Evolutionary conservation across 2,329 filamentous ascomycete genomes (phyloP), one percentile per base, ranked within the genome.

Genomic region (Colletotrichum siamense): DNA sequence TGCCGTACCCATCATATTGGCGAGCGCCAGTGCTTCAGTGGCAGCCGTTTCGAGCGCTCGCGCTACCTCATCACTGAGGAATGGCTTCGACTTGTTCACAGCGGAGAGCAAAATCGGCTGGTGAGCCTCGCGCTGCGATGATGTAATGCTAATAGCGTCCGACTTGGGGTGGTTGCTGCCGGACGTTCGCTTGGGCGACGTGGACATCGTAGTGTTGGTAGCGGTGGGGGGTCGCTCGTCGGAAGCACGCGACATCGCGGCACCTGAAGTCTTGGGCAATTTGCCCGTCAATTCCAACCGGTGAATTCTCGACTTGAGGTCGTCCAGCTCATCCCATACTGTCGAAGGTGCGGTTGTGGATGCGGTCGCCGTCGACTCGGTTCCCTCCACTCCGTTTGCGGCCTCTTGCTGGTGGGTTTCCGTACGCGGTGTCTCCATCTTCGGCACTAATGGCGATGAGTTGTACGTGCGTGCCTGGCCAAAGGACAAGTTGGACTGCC

Each of bases 311-410:
- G 95, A 97, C 84, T 99, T 99, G 63, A 99, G 87, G 79, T 99
- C 97, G 80, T 99, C 97, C 32, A 99, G 87, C 84, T 99, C 97
- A 82, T 99, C 97, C 97, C 97, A 99, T 4, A 99, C 95, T 0
- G 96, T 98, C 3, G 96, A 98, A 15, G 96, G 95, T 2, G 95
- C 95, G 2, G 94, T 96, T 1, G 95, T 97, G 0, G 97, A 99
- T 39, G 94, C 90, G 0, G 94, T 96, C 39, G 94, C 90, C 0
- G 94, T 96, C 1, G 97, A 99, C 80, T 97, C 95, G 0, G 95
- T 96, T 10, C 93, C 94, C 81, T 96, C 93, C 32, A 87, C 79
- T 22, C 84, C 86, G 75, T 90, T 86, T 57, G 83, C 82, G 24
- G 82, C 81, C 52, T 82, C 84, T 34, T 79, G 77, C 10, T 85